Base-by-base conservation (phyloP, 1,284 basidiomycete species). In the Malassezia yamatoensis region DNA sequence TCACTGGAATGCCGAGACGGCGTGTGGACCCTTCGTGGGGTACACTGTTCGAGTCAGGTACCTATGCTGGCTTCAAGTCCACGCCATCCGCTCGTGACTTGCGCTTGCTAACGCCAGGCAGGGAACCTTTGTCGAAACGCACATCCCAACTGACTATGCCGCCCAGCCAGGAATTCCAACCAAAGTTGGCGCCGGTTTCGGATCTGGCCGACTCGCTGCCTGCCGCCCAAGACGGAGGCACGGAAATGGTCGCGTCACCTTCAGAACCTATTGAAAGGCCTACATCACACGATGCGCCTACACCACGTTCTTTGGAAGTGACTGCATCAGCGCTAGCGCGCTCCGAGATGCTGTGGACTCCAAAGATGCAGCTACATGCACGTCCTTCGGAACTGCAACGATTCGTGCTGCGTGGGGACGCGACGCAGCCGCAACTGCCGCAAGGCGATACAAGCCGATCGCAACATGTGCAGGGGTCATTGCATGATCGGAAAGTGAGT, bases 21-120 rank as follows among this genome's bases (percentile, higher is more conserved):
- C 61, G 50, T 43, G 54, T 49, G 24, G 59, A 52, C 45, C 21
- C n/a, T 29, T 45, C 32, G 41, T 68, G 63, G 62, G 66, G 66
- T 18, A 62, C 67, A 40, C 48, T 59, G 32, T 58, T 70, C 36
- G 62, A 65, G 29, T 48, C 65, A 3, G 65, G 68, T 41, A 64
- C 62, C 8, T 64, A 70, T 41, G 64, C 70, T 13, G 67, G 69
- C 20, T 67, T 68, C 63, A 67, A 66, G 47, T 62, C 65, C 39
- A 59, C 54, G 16, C 62, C 65, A 16, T 60, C 62, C 41, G 39
- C 42, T 16, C 68, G 66, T 35, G 68, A 68, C 6, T 48, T 70
- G 49, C 60, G 68, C 6, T 53, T 70, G 11, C 60, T 64, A 0
- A 64, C 67, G 2, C 63, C 67, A 9, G 60, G 59, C 37, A 66